These are phyloP conservation scores for Mycena indigotica DNA, from an alignment of 768 basidiomycete genomes.

Conservation along the genomic window DNA sequence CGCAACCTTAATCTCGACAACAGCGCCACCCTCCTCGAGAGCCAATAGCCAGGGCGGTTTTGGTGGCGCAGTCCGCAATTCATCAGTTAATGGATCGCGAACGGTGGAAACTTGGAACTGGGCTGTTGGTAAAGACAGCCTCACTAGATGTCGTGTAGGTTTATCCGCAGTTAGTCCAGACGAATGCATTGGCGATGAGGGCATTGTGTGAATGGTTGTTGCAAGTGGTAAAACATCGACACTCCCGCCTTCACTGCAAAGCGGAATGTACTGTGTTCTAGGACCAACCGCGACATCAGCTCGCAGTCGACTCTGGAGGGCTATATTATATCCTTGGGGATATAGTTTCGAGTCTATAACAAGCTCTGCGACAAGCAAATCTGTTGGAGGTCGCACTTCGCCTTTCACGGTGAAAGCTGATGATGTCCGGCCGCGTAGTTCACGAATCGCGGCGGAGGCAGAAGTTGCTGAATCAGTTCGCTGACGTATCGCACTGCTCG, in stretches of 20 bases:
- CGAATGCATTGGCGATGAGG: constrained; percentile 80
- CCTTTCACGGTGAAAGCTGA: constrained; percentile 66
- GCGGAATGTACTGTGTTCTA: constrained; percentile 36
- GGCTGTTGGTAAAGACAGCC: constrained; percentile 80
- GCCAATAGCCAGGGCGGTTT: constrained; percentile 76
- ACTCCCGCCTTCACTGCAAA: constrained; percentile 25
- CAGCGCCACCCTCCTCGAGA: constrained; percentile 59
- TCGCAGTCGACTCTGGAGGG: constrained; percentile 46
- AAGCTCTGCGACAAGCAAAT: constrained; percentile 77
- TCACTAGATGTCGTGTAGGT: constrained; percentile 73
- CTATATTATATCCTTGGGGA: constrained; percentile 69
- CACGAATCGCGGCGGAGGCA: constrained; percentile 20
- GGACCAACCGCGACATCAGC: constrained; percentile 33
- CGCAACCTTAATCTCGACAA: constrained; percentile 53
- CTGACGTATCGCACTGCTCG: constrained; percentile 30
- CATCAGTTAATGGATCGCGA: constrained; percentile 79
- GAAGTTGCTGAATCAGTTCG: constrained; percentile 37
- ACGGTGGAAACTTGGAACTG: constrained; percentile 77
- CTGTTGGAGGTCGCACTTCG: constrained; percentile 61
- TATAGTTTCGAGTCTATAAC: constrained; percentile 82
- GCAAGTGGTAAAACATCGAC: constrained; percentile 53
- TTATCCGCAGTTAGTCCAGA: constrained; percentile 55
- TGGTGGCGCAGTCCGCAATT: constrained; percentile 56
- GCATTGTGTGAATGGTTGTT: constrained; percentile 71
- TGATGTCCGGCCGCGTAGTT: constrained; percentile 43